These are phyloP conservation scores for Abelmoschus esculentus DNA, from an alignment of 345 rosid genomes.

Conservation along the genomic window DNA sequence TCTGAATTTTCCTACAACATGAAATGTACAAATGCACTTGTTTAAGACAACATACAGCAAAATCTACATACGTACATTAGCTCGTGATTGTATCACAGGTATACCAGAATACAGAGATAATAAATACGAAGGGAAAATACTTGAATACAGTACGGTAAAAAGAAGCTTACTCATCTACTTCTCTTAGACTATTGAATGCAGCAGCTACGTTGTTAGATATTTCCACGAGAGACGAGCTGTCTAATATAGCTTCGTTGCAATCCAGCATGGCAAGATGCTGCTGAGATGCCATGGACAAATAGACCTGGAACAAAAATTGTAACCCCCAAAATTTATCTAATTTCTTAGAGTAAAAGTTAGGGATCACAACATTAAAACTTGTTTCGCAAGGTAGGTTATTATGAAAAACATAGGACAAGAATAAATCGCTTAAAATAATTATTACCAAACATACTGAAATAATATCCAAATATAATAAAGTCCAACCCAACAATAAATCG, in stretches of 20 bases:
- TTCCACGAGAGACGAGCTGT: too few species aligned
- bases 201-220: constrained; percentile 47
- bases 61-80: neutral
- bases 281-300: constrained; percentile 28
- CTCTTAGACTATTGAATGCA: constrained; percentile 45
- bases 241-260: constrained; percentile 19
- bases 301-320: constrained; percentile 59
- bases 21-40: neutral
- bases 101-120: neutral
- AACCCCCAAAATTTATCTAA: too few species aligned
- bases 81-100: neutral
- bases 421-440: too few species aligned
- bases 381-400: too few species aligned
- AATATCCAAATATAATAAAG: too few species aligned
- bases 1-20: constrained; percentile 60
- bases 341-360: too few species aligned
- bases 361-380: too few species aligned
- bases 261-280: constrained; percentile 3
- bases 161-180: constrained; percentile 42
- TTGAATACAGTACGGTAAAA: too few species aligned
- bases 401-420: too few species aligned
- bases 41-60: neutral
- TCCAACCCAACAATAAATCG: too few species aligned
- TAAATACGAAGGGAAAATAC: too few species aligned
- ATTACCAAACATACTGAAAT: too few species aligned